Evolutionary conservation across 2,329 filamentous ascomycete genomes (phyloP).

Genomic region (Phoma sp.): DNA sequence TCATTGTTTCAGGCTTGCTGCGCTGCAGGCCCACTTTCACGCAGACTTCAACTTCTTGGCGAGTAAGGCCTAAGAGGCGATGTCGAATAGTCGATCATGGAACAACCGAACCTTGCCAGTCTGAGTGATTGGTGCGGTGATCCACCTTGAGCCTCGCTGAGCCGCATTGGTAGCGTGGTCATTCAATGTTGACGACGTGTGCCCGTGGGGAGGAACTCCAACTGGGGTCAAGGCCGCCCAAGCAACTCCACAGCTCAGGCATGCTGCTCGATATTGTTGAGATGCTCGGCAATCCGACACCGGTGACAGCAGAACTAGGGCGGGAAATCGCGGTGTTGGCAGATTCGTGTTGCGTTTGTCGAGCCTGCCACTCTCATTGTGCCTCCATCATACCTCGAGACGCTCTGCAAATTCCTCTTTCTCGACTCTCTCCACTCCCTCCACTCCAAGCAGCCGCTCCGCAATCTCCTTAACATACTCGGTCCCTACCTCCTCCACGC

Average conservation of each 20-base stretch:
- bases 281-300: constrained; percentile 6
- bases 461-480: constrained; percentile 52
- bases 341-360: not conserved
- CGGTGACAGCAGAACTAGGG: not conserved
- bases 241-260: constrained; percentile 9
- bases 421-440: constrained; percentile 25
- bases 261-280: not conserved
- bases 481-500: constrained; percentile 48
- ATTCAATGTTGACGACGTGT: not conserved
- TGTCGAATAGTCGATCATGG: not conserved
- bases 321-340: not conserved
- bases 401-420: constrained; percentile 22
- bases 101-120: not conserved
- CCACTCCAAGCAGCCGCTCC: constrained; percentile 30
- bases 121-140: not conserved
- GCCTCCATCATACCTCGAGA: constrained; percentile 7
- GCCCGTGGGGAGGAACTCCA: constrained; percentile 10
- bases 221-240: constrained; percentile 1
- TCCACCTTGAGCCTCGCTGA: constrained; percentile 23
- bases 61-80: not conserved
- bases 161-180: constrained; percentile 12
- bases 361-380: not conserved
- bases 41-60: constrained; percentile 5
- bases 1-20: constrained; percentile 15
- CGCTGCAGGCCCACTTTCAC: constrained; percentile 7